These are phyloP conservation scores for Moniliella sp. DNA, from an alignment of 1,284 basidiomycete species.

Conservation along the genomic window DNA sequence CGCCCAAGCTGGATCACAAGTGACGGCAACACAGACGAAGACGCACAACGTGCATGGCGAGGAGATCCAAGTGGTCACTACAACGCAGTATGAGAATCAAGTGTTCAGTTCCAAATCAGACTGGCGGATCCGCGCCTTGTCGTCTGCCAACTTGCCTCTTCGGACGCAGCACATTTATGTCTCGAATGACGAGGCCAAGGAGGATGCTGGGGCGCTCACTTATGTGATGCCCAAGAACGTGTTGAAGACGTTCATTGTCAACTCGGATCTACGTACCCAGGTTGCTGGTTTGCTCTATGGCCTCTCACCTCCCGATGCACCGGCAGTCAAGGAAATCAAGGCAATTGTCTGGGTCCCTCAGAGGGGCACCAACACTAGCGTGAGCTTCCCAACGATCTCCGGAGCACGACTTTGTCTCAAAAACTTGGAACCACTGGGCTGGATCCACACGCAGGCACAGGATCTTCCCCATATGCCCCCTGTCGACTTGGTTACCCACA, in stretches of 20 bases:
- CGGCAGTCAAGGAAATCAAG: conserved; percentile 95
- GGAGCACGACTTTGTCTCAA: too few species aligned
- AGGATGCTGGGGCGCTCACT: conserved; percentile 77
- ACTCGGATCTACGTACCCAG: conserved; percentile 82
- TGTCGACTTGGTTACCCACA: conserved; percentile 80
- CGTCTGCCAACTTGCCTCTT: conserved; percentile 79
- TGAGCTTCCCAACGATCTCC: conserved; percentile 65
- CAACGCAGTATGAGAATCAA: conserved; percentile 91
- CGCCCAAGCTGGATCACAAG: conserved; percentile 73
- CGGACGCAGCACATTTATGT: conserved; percentile 96
- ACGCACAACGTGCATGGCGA: conserved; percentile 96
- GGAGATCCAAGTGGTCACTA: conserved; percentile 81
- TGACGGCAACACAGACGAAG: conserved; percentile 87
- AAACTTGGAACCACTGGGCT: conserved; percentile 82
- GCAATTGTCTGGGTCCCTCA: conserved; percentile 88
- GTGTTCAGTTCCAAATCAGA: conserved; percentile 96
- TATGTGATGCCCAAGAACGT: conserved; percentile 96
- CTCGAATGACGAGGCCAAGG: conserved; percentile 93
- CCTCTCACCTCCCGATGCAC: conserved; percentile 75
- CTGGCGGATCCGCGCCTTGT: conserved; percentile 90
- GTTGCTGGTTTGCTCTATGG: conserved; percentile 87
- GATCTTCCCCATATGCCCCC: conserved; percentile 48
- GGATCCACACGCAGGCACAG: conserved; percentile 73
- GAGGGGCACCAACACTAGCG: conserved; percentile 74
- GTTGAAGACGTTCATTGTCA: conserved; percentile 75